phyloP scores from a whole-genome alignment of 2,329 filamentous ascomycete species.

The Chrysoporthe austroafricana region DNA sequence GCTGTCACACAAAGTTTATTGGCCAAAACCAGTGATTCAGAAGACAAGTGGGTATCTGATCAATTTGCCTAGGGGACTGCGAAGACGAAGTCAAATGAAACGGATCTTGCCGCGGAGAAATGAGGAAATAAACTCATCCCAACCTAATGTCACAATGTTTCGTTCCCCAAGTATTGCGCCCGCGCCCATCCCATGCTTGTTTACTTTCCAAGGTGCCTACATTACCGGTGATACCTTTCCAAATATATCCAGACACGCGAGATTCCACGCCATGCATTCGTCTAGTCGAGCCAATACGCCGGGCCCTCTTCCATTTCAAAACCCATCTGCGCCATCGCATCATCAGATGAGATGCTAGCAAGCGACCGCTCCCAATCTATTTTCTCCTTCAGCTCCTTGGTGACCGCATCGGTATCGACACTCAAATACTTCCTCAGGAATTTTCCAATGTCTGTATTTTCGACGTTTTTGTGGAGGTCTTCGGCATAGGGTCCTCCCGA shows the following conservation, averaged over 20 bases:
- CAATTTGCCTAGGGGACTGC: neutral
- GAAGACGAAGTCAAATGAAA: neutral
- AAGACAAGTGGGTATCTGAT: slow-evolving; percentile 24
- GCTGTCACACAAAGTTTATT: slow-evolving; percentile 18
- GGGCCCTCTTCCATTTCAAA: slow-evolving; percentile 19
- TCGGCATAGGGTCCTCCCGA: slow-evolving; percentile 68
- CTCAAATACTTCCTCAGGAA: slow-evolving; percentile 81
- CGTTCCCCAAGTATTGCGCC: neutral
- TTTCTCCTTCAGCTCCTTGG: slow-evolving; percentile 71
- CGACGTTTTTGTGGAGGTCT: slow-evolving; percentile 79
- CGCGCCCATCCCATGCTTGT: slow-evolving; percentile 12
- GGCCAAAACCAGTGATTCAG: slow-evolving; percentile 6
- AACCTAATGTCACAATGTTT: slow-evolving; percentile 5
- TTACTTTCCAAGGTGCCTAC: neutral
- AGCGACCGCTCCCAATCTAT: slow-evolving; percentile 34
- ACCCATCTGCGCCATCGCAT: slow-evolving; percentile 11
- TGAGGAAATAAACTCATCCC: slow-evolving; percentile 1
- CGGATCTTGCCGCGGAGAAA: neutral
- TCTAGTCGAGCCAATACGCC: slow-evolving; percentile 21
- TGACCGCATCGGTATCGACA: slow-evolving; percentile 79
- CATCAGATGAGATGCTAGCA: slow-evolving; percentile 12
- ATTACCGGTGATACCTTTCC: neutral
- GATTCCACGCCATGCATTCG: neutral
- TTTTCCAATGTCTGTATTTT: slow-evolving; percentile 89
- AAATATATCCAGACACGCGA: neutral